phyloP scores from a whole-genome alignment of 2,329 filamentous ascomycete genomes.

The Colletotrichum viniferum region DNA sequence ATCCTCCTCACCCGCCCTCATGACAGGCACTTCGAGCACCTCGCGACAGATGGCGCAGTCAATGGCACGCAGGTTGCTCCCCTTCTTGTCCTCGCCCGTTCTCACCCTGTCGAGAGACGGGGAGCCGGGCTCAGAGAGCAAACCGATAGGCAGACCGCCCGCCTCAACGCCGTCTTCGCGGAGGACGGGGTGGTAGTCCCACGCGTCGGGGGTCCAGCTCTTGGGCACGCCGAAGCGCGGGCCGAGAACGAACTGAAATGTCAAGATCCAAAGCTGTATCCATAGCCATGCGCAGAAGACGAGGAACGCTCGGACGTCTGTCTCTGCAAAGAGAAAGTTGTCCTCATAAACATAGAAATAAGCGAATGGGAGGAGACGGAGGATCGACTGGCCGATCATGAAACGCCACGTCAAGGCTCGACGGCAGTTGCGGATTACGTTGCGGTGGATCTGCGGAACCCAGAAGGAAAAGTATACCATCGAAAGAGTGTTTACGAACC shows the following conservation, averaged over 20 bases:
- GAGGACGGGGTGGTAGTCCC: slow-evolving; percentile 93
- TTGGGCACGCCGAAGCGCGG: slow-evolving; percentile 84
- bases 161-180: slow-evolving; percentile 82
- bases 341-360: slow-evolving; percentile 83
- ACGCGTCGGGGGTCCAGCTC: slow-evolving; percentile 73
- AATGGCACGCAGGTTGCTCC: slow-evolving; percentile 56
- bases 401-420: slow-evolving; percentile 92
- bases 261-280: slow-evolving; percentile 81
- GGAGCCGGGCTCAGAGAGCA: slow-evolving; percentile 43
- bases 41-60: slow-evolving; percentile 97
- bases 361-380: slow-evolving; percentile 79
- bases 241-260: slow-evolving; percentile 82
- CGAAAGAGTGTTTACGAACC: slow-evolving; percentile 67
- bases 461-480: slow-evolving; percentile 88
- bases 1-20: slow-evolving; percentile 63
- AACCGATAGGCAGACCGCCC: slow-evolving; percentile 79
- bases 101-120: slow-evolving; percentile 34
- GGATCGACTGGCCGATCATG: slow-evolving; percentile 79
- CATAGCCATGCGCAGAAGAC: slow-evolving; percentile 80
- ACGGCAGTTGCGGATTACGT: slow-evolving; percentile 87
- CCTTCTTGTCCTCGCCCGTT: slow-evolving; percentile 34
- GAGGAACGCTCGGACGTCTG: slow-evolving; percentile 69
- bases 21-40: slow-evolving; percentile 84
- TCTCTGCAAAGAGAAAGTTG: slow-evolving; percentile 81
- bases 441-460: slow-evolving; percentile 90